Evolutionary conservation across 192 early-diverging fungal species (phyloP).

Genomic region (Linnemannia zychae): DNA sequence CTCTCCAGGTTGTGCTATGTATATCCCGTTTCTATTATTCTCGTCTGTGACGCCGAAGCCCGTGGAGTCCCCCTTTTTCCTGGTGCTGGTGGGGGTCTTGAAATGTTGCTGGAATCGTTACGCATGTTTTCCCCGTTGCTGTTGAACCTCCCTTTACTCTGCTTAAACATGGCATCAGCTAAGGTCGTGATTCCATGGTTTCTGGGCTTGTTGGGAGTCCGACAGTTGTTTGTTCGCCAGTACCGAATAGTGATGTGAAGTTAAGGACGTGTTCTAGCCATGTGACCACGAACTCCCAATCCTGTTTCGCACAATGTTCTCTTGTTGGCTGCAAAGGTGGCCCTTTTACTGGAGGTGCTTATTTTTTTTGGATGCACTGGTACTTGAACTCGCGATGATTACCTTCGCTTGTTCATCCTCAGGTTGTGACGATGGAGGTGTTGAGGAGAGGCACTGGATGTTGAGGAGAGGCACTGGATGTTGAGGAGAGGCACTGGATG

Average conservation of each 20-base stretch:
- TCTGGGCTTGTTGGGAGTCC: background rate
- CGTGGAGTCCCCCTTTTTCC: background rate
- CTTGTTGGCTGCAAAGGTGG: background rate
- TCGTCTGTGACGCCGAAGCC: slow-evolving; percentile 26
- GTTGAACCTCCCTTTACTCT: slow-evolving; percentile 18
- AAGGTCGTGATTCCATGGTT: background rate
- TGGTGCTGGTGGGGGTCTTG: background rate
- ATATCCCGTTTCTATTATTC: slow-evolving; percentile 4
- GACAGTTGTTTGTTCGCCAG: background rate
- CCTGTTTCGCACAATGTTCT: slow-evolving; percentile 8
- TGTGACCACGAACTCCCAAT: slow-evolving; percentile 14
- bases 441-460: too few species aligned
- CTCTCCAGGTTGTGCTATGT: slow-evolving; percentile 22
- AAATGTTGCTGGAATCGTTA: slow-evolving; percentile 16
- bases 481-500: background rate
- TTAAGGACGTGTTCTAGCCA: slow-evolving; percentile 30
- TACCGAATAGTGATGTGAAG: slow-evolving; percentile 8
- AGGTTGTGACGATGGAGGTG: background rate
- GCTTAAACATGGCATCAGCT: background rate
- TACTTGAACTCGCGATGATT: too few species aligned
- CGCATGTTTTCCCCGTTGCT: slow-evolving; percentile 5
- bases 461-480: background rate
- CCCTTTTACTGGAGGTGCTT: background rate
- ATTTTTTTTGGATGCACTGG: background rate
- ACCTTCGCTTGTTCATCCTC: too few species aligned